phyloP scores from a whole-genome alignment of 2,329 filamentous ascomycete genomes.

The Paecilomyces variotii region DNA sequence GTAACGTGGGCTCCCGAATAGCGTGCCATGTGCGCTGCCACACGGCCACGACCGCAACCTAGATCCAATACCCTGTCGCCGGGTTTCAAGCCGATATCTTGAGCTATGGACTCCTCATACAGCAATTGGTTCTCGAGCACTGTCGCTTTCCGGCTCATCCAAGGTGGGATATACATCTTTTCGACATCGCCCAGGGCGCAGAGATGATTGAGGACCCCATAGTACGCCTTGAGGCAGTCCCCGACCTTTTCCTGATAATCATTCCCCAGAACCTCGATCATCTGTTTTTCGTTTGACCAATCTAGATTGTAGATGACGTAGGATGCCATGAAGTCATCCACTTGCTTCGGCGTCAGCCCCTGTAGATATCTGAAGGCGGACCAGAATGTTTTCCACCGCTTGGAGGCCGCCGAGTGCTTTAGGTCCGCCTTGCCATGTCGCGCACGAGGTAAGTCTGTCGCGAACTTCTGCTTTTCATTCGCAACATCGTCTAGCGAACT shows the following conservation, averaged over 20 bases:
- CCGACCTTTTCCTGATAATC: constrained; percentile 45
- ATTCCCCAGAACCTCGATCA: constrained; percentile 41
- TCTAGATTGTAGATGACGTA: constrained; percentile 51
- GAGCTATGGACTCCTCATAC: constrained; percentile 45
- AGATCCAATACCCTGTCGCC: constrained; percentile 45
- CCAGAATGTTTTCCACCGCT: constrained; percentile 44
- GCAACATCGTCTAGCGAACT: constrained; percentile 18
- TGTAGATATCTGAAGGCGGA: constrained; percentile 44
- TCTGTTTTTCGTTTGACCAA: constrained; percentile 44
- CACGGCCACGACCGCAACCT: constrained; percentile 46
- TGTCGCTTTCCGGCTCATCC: constrained; percentile 44
- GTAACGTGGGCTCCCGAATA: constrained; percentile 42
- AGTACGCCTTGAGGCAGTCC: constrained; percentile 45
- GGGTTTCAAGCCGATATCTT: constrained; percentile 37
- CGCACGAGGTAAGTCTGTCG: constrained; percentile 4
- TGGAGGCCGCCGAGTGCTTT: constrained; percentile 40
- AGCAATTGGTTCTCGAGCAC: constrained; percentile 47
- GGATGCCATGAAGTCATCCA: constrained; percentile 50
- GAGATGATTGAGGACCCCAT: constrained; percentile 48
- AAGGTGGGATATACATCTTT: constrained; percentile 51
- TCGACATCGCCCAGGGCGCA: constrained; percentile 50
- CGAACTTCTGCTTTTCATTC: constrained; percentile 16
- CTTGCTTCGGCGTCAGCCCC: constrained; percentile 42
- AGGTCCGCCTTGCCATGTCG: constrained; percentile 15
- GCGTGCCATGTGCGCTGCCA: constrained; percentile 47